Conservation (phyloP, 1,284 basidiomycete species). For the Leccinum insolens region DNA sequence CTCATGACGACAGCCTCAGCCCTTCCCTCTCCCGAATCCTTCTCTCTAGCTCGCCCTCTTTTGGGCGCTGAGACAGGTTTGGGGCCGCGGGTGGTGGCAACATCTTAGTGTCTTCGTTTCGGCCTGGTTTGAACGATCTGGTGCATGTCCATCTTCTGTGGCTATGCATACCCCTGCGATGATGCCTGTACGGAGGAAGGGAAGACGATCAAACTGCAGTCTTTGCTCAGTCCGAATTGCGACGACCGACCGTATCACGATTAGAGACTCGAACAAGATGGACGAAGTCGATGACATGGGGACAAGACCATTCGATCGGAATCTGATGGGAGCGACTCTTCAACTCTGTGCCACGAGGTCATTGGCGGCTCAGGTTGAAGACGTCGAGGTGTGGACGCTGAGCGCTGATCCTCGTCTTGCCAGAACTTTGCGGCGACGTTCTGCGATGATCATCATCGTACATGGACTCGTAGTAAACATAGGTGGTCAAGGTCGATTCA, state of each 20-base stretch:
- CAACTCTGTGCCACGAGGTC: background rate
- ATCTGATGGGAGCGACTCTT: background rate
- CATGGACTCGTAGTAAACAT: background rate
- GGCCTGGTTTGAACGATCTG: conserved; percentile 5
- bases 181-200: conserved; percentile 3
- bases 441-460: background rate
- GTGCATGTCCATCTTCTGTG: background rate
- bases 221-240: background rate
- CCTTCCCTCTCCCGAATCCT: background rate
- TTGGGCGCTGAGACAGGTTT: conserved; percentile 18
- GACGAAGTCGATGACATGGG: conserved; percentile 2
- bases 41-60: conserved; percentile 19
- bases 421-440: background rate
- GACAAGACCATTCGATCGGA: background rate
- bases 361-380: background rate
- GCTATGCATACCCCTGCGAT: background rate
- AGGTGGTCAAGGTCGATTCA: background rate
- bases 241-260: background rate
- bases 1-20: background rate
- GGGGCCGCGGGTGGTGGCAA: conserved; percentile 4
- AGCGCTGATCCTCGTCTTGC: background rate
- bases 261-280: conserved; percentile 1
- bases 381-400: background rate
- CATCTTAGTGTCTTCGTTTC: background rate
- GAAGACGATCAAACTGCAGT: conserved; percentile 2